Conservation (phyloP, 2,329 filamentous ascomycete species). For the Aaosphaeria arxii region DNA sequence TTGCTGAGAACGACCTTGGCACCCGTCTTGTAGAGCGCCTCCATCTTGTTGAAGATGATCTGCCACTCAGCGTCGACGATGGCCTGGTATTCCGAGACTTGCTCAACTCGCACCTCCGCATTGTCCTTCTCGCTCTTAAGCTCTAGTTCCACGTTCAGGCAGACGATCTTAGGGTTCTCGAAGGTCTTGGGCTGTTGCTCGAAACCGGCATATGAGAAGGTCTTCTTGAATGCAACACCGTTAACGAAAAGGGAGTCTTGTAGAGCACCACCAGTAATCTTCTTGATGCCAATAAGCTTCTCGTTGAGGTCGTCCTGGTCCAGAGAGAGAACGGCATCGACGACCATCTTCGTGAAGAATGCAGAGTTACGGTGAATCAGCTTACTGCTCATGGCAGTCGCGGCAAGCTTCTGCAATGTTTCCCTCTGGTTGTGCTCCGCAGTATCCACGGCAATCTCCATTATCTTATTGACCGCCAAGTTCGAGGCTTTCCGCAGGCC, state of each 20-base stretch:
- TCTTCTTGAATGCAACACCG: slow-evolving; percentile 99
- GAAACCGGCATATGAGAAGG: slow-evolving; percentile 97
- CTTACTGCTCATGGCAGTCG: slow-evolving; percentile 98
- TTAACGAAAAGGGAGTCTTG: slow-evolving; percentile 97
- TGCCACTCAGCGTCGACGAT: slow-evolving; percentile 99
- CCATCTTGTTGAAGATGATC: slow-evolving; percentile 99
- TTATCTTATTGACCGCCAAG: slow-evolving; percentile 98
- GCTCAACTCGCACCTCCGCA: slow-evolving; percentile 94
- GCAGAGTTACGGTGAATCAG: slow-evolving; percentile 94
- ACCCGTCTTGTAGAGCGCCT: slow-evolving; percentile 87
- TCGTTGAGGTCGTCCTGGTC: slow-evolving; percentile 98
- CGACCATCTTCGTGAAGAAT: slow-evolving; percentile 98
- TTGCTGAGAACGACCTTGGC: slow-evolving; percentile 98
- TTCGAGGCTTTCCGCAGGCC: slow-evolving; percentile 80
- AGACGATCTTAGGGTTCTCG: slow-evolving; percentile 91
- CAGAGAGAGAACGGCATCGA: slow-evolving; percentile 90
- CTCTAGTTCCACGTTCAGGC: slow-evolving; percentile 95
- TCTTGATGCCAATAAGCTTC: slow-evolving; percentile 97
- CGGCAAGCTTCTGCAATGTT: slow-evolving; percentile 84
- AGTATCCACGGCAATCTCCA: slow-evolving; percentile 90
- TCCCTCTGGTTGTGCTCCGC: slow-evolving; percentile 80
- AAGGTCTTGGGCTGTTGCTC: slow-evolving; percentile 98
- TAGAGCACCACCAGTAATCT: slow-evolving; percentile 92
- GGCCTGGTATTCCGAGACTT: slow-evolving; percentile 98
- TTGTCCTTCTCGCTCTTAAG: slow-evolving; percentile 99